Evolutionary conservation across 192 early-diverging fungal genomes (phyloP).

Genomic region (Mortierella claussenii): DNA sequence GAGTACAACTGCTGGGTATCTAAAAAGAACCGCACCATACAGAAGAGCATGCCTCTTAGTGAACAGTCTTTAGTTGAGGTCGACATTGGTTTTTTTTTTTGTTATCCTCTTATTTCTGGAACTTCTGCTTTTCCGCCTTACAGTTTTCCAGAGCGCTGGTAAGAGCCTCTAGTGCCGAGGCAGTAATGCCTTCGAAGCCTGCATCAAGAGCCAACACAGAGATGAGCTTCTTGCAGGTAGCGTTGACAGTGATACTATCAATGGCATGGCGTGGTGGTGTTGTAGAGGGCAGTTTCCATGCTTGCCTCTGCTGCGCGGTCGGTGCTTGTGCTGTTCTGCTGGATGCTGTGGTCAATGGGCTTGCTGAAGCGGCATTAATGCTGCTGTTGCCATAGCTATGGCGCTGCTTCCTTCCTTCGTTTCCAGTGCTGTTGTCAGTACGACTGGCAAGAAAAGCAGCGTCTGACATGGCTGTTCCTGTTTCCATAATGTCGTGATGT

Average conservation of each 20-base stretch:
- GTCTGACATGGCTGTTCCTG: constrained; percentile 28
- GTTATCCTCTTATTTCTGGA: too few species aligned
- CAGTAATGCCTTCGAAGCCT: constrained; percentile 56
- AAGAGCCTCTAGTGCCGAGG: constrained; percentile 50
- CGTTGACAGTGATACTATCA: constrained; percentile 33
- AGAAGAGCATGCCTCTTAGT: too few species aligned
- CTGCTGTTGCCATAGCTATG: too few species aligned
- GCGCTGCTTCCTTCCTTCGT: too few species aligned
- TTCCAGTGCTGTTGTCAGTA: too few species aligned
- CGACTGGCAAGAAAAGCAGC: too few species aligned
- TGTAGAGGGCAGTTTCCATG: too few species aligned
- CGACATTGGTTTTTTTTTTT: too few species aligned
- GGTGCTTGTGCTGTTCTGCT: too few species aligned
- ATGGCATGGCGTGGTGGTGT: constrained; percentile 12
- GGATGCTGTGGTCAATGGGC: too few species aligned
- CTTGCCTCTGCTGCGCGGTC: too few species aligned
- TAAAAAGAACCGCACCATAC: constrained; percentile 2
- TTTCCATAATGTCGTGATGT: neutral
- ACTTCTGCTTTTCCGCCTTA: constrained; percentile 17
- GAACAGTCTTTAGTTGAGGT: too few species aligned
- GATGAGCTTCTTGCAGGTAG: constrained; percentile 50
- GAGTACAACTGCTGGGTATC: constrained; percentile 61
- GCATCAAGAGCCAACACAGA: constrained; percentile 55
- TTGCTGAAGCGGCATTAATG: neutral
- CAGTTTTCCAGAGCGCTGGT: constrained; percentile 54